Conservation (phyloP, 2,329 filamentous ascomycete species). For the Neonectria punicea region DNA sequence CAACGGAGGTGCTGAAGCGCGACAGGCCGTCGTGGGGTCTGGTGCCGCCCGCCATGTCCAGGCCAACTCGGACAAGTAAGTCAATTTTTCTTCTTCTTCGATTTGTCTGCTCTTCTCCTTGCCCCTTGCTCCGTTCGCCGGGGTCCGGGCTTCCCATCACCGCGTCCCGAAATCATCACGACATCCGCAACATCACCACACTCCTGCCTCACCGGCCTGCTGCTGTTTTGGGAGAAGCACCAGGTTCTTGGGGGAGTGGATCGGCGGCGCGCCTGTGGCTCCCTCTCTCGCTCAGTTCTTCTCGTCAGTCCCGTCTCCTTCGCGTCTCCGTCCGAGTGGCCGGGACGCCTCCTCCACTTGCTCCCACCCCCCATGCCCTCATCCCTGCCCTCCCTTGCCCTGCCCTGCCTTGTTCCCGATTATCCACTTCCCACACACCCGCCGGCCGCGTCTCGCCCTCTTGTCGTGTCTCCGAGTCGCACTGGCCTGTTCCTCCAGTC, state of each 20-base stretch:
- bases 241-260: constrained; percentile 26
- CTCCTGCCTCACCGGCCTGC: constrained; percentile 9
- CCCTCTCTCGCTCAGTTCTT: constrained; percentile 29
- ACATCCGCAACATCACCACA: constrained; percentile 21
- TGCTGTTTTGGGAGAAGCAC: constrained; percentile 11
- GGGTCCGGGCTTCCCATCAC: constrained; percentile 4
- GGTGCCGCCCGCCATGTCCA: constrained; percentile 60
- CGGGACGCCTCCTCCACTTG: constrained; percentile 24
- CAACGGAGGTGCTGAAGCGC: constrained; percentile 57
- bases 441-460: constrained; percentile 28
- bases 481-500: constrained; percentile 20
- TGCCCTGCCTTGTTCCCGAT: constrained; percentile 28
- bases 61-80: constrained; percentile 65
- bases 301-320: constrained; percentile 29
- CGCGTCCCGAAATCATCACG: constrained; percentile 1
- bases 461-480: constrained; percentile 28
- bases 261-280: constrained; percentile 30
- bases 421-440: constrained; percentile 34
- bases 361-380: constrained; percentile 29
- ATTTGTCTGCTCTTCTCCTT: constrained; percentile 11
- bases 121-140: constrained; percentile 10
- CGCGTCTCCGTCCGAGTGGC: constrained; percentile 34
- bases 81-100: constrained; percentile 35
- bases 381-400: constrained; percentile 31
- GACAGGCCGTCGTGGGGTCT: constrained; percentile 55